Evolutionary conservation across 2,329 filamentous ascomycete species (phyloP).

Genomic region (Pseudogymnoascus sp.): DNA sequence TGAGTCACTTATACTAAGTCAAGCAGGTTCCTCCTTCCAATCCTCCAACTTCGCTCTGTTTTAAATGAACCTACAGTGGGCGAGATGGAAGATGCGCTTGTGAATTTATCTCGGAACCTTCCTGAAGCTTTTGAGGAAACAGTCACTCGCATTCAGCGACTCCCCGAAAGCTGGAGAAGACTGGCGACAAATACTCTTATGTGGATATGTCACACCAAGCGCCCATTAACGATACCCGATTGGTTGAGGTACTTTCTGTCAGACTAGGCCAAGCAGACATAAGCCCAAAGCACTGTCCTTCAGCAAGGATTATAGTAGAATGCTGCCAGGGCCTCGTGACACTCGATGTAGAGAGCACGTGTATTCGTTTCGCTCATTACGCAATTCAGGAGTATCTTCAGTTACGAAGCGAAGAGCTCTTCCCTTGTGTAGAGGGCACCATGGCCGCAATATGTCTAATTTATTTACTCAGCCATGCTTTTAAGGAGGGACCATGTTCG

Average conservation of each 20-base stretch:
- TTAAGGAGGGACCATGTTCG: neutral
- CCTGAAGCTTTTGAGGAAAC: slow-evolving; percentile 26
- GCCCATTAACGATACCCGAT: slow-evolving; percentile 24
- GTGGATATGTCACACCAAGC: slow-evolving; percentile 26
- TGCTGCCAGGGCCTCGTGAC: neutral
- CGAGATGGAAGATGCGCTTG: slow-evolving; percentile 26
- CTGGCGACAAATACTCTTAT: slow-evolving; percentile 25
- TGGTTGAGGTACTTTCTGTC: slow-evolving; percentile 28
- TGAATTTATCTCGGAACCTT: slow-evolving; percentile 20
- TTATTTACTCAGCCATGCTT: neutral
- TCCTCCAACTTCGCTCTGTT: slow-evolving; percentile 26
- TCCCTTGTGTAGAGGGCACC: neutral
- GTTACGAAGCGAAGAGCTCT: neutral
- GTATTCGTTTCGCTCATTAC: neutral
- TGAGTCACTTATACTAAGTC: too few relatives aligned
- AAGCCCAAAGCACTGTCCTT: neutral
- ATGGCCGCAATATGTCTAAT: neutral
- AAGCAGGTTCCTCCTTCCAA: slow-evolving; percentile 28
- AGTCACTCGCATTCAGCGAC: slow-evolving; percentile 22
- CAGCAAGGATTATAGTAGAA: neutral
- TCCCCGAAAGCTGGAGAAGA: slow-evolving; percentile 20
- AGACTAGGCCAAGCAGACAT: slow-evolving; percentile 13
- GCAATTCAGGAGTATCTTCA: neutral
- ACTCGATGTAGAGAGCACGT: neutral
- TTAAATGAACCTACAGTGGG: slow-evolving; percentile 26